These are phyloP conservation scores for Daldinia decipiens DNA, from an alignment of 495 filamentous ascomycete species.

Conservation along the genomic window DNA sequence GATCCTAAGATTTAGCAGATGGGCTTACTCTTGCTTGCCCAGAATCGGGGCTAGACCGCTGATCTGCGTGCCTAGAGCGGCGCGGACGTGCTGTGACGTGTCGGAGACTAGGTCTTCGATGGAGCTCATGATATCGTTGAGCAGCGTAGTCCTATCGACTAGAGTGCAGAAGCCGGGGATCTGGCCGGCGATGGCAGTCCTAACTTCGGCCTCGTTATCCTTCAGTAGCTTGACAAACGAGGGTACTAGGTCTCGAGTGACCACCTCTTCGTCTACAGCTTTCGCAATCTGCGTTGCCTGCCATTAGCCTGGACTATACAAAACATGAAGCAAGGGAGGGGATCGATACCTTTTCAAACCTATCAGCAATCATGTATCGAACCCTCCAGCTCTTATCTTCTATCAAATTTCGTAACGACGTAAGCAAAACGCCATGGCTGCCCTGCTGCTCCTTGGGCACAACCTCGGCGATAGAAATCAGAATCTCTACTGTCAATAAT, in stretches of 20 bases:
- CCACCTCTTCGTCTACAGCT: constrained; percentile 96
- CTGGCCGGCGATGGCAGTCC: constrained; percentile 96
- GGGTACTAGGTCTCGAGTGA: constrained; percentile 91
- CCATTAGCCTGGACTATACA: constrained; percentile 27
- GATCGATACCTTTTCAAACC: constrained; percentile 87
- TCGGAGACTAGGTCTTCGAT: constrained; percentile 97
- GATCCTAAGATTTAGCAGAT: neutral
- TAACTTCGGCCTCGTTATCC: constrained; percentile 95
- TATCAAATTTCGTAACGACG: constrained; percentile 88
- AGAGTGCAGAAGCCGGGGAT: constrained; percentile 95
- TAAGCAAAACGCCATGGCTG: constrained; percentile 91
- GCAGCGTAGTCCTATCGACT: constrained; percentile 84
- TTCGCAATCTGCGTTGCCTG: constrained; percentile 81
- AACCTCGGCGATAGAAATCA: constrained; percentile 95
- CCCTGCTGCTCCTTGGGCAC: constrained; percentile 98
- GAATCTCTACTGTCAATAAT: constrained; percentile 93
- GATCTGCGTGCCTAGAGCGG: constrained; percentile 94
- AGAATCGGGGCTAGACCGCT: constrained; percentile 96
- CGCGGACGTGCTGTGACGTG: constrained; percentile 94
- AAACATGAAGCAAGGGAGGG: neutral
- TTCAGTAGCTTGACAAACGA: constrained; percentile 98
- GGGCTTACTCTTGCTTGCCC: constrained; percentile 92
- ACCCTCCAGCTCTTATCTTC: constrained; percentile 99
- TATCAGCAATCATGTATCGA: constrained; percentile 98
- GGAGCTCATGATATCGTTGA: constrained; percentile 96